Conservation (phyloP, 2,329 filamentous ascomycete species). For the Fusarium poae region DNA sequence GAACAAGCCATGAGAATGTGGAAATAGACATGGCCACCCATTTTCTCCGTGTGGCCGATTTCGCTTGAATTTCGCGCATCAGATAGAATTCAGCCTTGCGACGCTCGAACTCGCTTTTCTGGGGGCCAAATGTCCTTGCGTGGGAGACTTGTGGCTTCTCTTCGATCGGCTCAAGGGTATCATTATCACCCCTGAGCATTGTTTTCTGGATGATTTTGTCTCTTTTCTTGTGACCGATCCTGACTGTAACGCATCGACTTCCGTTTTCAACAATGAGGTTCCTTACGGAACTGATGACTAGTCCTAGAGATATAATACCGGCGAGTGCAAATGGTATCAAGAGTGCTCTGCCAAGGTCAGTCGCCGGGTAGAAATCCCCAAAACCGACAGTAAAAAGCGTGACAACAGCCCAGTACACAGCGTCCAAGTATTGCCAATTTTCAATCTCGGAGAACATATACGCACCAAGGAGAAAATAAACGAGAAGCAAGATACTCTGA, state of each 20-base stretch:
- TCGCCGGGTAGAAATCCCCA: background rate
- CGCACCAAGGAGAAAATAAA: conserved; percentile 3
- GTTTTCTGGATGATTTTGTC: background rate
- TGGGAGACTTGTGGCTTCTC: no score
- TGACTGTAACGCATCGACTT: background rate
- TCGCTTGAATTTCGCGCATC: background rate
- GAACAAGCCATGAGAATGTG: background rate
- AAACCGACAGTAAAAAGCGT: conserved; percentile 10
- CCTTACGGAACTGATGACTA: conserved; percentile 8
- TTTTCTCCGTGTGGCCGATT: background rate
- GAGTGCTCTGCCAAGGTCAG: background rate
- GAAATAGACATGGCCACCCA: conserved; percentile 9
- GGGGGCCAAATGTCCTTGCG: no score
- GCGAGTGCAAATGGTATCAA: conserved; percentile 1
- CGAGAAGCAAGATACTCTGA: background rate
- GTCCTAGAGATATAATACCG: conserved; percentile 5
- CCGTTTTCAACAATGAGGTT: background rate
- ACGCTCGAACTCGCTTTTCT: background rate
- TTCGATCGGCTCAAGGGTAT: no score
- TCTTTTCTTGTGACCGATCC: background rate
- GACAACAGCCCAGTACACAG: conserved; percentile 5
- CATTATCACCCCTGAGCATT: background rate
- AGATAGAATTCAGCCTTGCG: conserved; percentile 6
- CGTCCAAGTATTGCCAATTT: background rate
- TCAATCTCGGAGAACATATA: background rate